Evolutionary conservation across 192 early-diverging fungal species (phyloP).

Genomic region (Neocallimastix lanati): DNA sequence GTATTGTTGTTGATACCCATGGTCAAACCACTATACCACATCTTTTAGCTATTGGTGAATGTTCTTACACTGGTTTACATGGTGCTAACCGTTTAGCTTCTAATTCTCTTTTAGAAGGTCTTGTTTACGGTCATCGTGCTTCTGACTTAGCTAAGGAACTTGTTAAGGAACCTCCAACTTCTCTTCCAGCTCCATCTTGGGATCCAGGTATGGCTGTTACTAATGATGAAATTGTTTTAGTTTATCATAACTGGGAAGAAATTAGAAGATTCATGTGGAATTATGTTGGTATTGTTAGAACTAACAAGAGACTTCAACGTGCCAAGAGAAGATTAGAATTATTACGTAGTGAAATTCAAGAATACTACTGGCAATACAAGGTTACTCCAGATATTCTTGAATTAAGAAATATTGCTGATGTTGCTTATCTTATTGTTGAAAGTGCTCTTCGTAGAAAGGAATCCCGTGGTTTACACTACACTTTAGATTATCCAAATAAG

Average conservation of each 20-base stretch:
- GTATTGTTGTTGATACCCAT: neutral
- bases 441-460: slow-evolving; percentile 80
- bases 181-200: neutral
- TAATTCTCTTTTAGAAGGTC: neutral
- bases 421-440: neutral
- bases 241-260: neutral
- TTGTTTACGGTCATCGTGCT: neutral
- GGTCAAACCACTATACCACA: neutral
- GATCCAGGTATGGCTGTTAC: neutral
- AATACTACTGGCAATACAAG: neutral
- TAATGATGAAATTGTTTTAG: neutral
- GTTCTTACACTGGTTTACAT: neutral
- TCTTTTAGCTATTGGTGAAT: neutral
- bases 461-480: slow-evolving; percentile 92
- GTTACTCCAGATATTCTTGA: neutral
- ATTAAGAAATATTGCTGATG: neutral
- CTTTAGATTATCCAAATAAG: slow-evolving; percentile 59
- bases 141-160: neutral
- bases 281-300: neutral
- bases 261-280: neutral
- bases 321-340: neutral
- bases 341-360: neutral
- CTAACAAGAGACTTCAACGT: neutral
- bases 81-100: neutral
- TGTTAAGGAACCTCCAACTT: neutral